These are phyloP conservation scores for Vaccinium vitisidaea DNA, from an alignment of 148 eudicot species.

Conservation along the genomic window DNA sequence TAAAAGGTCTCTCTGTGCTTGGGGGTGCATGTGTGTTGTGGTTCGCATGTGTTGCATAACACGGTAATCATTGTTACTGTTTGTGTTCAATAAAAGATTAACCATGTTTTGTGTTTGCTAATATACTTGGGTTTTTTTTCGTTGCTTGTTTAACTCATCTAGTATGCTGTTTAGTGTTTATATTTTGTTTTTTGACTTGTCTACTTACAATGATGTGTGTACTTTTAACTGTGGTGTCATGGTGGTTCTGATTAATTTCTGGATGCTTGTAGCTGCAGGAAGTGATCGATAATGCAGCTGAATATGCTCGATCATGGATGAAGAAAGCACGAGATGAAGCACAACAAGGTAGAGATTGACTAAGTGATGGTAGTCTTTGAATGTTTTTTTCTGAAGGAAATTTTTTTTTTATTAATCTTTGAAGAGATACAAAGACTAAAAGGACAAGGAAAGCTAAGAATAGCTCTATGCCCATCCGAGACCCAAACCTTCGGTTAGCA, in stretches of 20 bases:
- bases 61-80: background rate
- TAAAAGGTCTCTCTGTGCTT: background rate
- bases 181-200: background rate
- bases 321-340: slow-evolving; percentile 22
- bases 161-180: background rate
- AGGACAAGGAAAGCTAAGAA: no score
- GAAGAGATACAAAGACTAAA: no score
- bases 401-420: no score
- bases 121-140: background rate
- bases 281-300: slow-evolving; percentile 16
- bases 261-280: slow-evolving; percentile 19
- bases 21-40: background rate
- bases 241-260: background rate
- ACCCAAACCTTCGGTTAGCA: no score
- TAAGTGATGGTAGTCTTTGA: background rate
- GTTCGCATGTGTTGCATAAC: background rate
- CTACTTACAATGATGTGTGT: background rate
- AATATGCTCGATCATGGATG: slow-evolving; percentile 28
- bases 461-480: no score
- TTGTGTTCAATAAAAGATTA: background rate
- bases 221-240: background rate
- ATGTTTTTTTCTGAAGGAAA: no score
- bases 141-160: background rate
- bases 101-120: background rate
- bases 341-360: slow-evolving; percentile 20